Conservation (phyloP, 805 yeast species). For the Yarrowia hollandica region DNA sequence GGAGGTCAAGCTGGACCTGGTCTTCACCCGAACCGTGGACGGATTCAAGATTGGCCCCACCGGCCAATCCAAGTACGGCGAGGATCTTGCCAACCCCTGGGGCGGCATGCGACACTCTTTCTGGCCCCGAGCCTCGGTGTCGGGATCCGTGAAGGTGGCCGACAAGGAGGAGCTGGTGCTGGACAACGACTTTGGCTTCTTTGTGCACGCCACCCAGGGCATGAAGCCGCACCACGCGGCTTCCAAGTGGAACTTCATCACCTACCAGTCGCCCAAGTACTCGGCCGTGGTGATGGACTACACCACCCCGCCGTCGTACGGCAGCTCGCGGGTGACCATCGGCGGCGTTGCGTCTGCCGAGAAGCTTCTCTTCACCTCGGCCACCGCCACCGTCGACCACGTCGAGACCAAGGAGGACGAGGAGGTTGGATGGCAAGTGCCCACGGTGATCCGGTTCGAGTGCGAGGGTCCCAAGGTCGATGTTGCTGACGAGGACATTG, state of each 20-base stretch:
- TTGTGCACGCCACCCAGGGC: constrained; percentile 95
- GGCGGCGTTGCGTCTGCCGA: constrained; percentile 71
- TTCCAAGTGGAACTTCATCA: constrained; percentile 89
- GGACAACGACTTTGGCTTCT: constrained; percentile 59
- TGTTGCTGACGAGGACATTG: constrained; percentile 46
- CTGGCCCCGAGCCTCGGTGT: constrained; percentile 85
- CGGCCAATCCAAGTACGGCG: constrained; percentile 85
- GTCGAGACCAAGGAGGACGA: constrained; percentile 54
- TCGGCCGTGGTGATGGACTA: constrained; percentile 91
- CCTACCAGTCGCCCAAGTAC: constrained; percentile 74
- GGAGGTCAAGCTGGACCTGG: constrained; percentile 70
- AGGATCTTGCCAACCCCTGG: constrained; percentile 84
- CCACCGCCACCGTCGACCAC: constrained; percentile 66
- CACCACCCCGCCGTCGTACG: constrained; percentile 90
- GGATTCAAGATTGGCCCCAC: constrained; percentile 90
- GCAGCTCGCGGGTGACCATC: constrained; percentile 71
- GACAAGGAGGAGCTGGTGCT: constrained; percentile 32
- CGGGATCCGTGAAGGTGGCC: constrained; percentile 59
- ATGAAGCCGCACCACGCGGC: constrained; percentile 99
- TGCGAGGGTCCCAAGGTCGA: constrained; percentile 52
- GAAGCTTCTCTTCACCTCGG: constrained; percentile 63
- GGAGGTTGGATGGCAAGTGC: constrained; percentile 90
- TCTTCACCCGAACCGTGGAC: constrained; percentile 59
- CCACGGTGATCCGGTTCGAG: constrained; percentile 63
- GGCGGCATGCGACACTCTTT: constrained; percentile 94